These are phyloP conservation scores for Alternaria solani DNA, from an alignment of 2,329 filamentous ascomycete genomes.

Conservation along the genomic window DNA sequence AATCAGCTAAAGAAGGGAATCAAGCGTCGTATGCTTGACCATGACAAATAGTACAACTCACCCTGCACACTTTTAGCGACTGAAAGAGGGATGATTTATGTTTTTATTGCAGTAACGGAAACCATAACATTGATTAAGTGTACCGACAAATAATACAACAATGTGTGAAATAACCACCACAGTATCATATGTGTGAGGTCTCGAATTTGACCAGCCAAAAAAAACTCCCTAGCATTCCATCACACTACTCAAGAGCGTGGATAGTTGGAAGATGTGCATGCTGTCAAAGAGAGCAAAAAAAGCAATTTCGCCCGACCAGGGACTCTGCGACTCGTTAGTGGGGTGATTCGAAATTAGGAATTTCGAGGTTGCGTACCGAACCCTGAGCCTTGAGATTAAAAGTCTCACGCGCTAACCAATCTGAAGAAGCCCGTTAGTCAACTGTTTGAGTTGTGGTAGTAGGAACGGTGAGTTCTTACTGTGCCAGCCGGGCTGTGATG, in stretches of 20 bases:
- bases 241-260: too few species aligned
- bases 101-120: neutral
- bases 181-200: too few species aligned
- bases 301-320: constrained; percentile 29
- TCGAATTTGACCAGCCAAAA: too few species aligned
- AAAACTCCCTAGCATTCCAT: too few species aligned
- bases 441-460: neutral
- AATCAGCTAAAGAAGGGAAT: neutral
- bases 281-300: neutral
- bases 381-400: constrained; percentile 41
- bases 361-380: constrained; percentile 14
- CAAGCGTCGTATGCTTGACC: neutral
- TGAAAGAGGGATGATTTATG: too few species aligned
- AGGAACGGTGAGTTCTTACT: neutral
- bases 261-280: too few species aligned
- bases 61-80: too few species aligned
- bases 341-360: neutral
- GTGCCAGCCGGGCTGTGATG: constrained; percentile 9
- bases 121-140: neutral
- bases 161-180: too few species aligned
- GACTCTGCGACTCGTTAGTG: constrained; percentile 13
- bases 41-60: neutral
- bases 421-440: constrained; percentile 1
- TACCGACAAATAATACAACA: too few species aligned
- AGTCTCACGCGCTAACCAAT: constrained; percentile 40